Evolutionary conservation across 2,329 filamentous ascomycete species (phyloP), one percentile per base, ranked within the genome.

Genomic region (Sclerotinia borealis): DNA sequence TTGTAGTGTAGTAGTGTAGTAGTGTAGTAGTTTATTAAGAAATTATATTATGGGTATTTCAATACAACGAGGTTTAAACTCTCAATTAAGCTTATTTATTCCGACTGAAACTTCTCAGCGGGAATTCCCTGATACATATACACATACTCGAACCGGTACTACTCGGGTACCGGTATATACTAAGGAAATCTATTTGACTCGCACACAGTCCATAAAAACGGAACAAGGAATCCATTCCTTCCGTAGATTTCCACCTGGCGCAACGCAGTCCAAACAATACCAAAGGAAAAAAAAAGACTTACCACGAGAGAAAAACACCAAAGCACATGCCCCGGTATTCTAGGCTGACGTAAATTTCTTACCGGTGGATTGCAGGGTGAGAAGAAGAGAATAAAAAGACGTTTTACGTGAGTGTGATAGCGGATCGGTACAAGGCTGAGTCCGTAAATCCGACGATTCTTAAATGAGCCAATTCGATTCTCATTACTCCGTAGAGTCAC

Each of bases 391-490:
- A n/a, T n/a, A n/a, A n/a, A n/a, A n/a, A n/a, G n/a, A 37, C 31
- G 31, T 29, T 49, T 63, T 41, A 47, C 51, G 34, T 55, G 41
- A 22, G 41, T 25, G 39, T 56, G 41, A 58, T 48, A 48, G 39
- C 25, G 43, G 51, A 49, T 58, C 51, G 51, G 60, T 13, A 34
- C 52, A 63, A 58, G 60, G 51, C 43, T 63, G 43, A 49, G 27
- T 58, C 60, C 60, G 43, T 13, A 36, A 41, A 41, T 49, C 59
- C 48, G 15, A 37, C 22, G n/a, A n/a, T n/a, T n/a, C n/a, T n/a
- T n/a, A n/a, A n/a, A n/a, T n/a, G n/a, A n/a, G n/a, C n/a, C n/a
- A n/a, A n/a, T n/a, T n/a, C n/a, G n/a, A n/a, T n/a, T n/a, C n/a
- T n/a, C n/a, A n/a, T n/a, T n/a, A n/a, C n/a, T n/a, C n/a, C n/a